Evolutionary conservation across 139 green algal genomes (phyloP).

Genomic region (Micromonas pusilla): DNA sequence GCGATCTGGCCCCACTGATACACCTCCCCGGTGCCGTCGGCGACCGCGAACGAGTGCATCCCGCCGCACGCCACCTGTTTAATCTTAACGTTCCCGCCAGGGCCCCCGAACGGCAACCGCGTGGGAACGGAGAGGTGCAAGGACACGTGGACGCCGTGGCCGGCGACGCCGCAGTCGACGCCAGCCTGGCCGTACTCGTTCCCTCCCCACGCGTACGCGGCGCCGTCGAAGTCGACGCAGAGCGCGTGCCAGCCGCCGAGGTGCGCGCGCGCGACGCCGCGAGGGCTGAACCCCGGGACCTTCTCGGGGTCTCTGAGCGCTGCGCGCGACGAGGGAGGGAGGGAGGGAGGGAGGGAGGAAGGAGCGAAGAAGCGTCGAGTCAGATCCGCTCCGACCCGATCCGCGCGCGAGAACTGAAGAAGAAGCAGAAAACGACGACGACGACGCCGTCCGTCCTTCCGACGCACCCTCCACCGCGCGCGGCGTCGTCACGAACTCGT

Average conservation of each 20-base stretch:
- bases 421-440: too few species aligned
- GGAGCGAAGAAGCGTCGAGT: too few species aligned
- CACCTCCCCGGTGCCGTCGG: neutral
- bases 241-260: constrained; percentile 23
- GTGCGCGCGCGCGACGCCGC: neutral
- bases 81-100: neutral
- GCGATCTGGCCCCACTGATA: constrained; percentile 3
- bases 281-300: neutral
- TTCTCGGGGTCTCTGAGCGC: neutral
- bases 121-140: neutral
- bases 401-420: too few species aligned
- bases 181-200: constrained; percentile 30
- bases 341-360: too few species aligned
- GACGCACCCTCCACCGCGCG: neutral
- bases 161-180: neutral
- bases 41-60: constrained; percentile 15
- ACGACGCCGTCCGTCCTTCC: too few species aligned
- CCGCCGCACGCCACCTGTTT: constrained; percentile 5
- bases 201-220: constrained; percentile 18
- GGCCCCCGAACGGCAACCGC: neutral
- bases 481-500: neutral
- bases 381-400: too few species aligned
- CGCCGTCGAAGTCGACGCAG: constrained; percentile 1
- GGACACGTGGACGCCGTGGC: constrained; percentile 1
- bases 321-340: too few species aligned